These are phyloP conservation scores for Colletotrichum sp. DNA, from an alignment of 2,329 filamentous ascomycete species.

Conservation along the genomic window DNA sequence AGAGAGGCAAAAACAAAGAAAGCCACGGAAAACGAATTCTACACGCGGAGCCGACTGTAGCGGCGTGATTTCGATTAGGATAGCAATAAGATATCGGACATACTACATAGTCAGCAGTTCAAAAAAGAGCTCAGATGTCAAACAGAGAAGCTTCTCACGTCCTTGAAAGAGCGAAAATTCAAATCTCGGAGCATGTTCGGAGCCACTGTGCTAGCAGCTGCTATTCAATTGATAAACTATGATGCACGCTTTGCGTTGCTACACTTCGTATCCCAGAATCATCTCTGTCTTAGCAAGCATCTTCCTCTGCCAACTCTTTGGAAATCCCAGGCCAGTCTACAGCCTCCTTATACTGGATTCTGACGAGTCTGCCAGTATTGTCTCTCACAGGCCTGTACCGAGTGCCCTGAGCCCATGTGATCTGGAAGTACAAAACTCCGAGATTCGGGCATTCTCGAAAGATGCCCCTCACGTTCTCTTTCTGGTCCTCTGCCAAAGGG, in stretches of 20 bases:
- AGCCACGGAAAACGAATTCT: background rate
- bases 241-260: rapidly evolving
- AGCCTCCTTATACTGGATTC: rapidly evolving
- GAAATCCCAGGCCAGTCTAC: background rate
- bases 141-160: background rate
- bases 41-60: rapidly evolving
- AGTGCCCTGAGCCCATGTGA: background rate
- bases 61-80: background rate
- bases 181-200: too few relatives aligned
- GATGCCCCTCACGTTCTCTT: background rate
- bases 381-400: background rate
- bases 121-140: background rate
- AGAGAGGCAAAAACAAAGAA: background rate
- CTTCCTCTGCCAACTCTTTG: background rate
- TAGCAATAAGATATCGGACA: background rate
- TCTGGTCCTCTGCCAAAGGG: background rate
- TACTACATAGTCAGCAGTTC: rapidly evolving
- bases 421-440: background rate
- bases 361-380: rapidly evolving
- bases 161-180: background rate
- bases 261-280: rapidly evolving
- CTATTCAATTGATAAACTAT: background rate
- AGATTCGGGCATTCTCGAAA: background rate
- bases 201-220: background rate
- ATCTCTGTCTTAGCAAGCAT: background rate